These are phyloP conservation scores for Umbelopsis sp. DNA, from an alignment of 192 early-diverging fungal genomes.

Conservation along the genomic window DNA sequence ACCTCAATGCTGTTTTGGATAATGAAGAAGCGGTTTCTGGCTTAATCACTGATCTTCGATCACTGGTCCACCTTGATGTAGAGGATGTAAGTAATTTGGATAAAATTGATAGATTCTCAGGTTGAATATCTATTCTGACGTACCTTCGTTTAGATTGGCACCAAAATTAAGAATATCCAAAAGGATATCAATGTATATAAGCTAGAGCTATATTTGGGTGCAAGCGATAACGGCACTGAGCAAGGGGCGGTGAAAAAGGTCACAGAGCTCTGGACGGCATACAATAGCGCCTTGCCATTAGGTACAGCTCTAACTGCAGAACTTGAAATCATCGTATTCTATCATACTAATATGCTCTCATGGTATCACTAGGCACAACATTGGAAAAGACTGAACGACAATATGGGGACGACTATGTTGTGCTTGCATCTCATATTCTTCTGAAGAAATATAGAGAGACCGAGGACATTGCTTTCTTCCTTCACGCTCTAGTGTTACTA, in stretches of 20 bases:
- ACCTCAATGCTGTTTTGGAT: slow-evolving; percentile 42
- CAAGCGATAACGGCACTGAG: slow-evolving; percentile 2
- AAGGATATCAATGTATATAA: slow-evolving; percentile 42
- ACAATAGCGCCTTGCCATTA: slow-evolving; percentile 45
- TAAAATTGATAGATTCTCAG: background rate
- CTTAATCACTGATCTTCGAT: slow-evolving; percentile 39
- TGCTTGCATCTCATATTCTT: slow-evolving; percentile 62
- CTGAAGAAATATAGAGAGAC: slow-evolving; percentile 54
- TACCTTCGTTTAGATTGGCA: slow-evolving; percentile 1
- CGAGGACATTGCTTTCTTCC: slow-evolving; percentile 37
- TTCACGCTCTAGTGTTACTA: slow-evolving; percentile 65
- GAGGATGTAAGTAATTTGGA: slow-evolving; percentile 33
- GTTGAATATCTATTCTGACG: too few species aligned
- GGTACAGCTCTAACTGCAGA: slow-evolving; percentile 37
- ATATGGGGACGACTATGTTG: slow-evolving; percentile 77
- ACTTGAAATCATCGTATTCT: too few species aligned
- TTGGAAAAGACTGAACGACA: slow-evolving; percentile 75
- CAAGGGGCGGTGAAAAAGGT: slow-evolving; percentile 28
- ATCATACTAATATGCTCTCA: too few species aligned
- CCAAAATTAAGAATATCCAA: slow-evolving; percentile 38
- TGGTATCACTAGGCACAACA: slow-evolving; percentile 36
- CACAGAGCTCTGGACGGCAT: slow-evolving; percentile 41
- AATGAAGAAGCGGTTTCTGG: slow-evolving; percentile 24
- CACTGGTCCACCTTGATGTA: slow-evolving; percentile 29
- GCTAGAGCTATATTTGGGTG: slow-evolving; percentile 36